Base-by-base conservation (phyloP, 2,329 filamentous ascomycete genomes). In the Aspergillus ruber region DNA sequence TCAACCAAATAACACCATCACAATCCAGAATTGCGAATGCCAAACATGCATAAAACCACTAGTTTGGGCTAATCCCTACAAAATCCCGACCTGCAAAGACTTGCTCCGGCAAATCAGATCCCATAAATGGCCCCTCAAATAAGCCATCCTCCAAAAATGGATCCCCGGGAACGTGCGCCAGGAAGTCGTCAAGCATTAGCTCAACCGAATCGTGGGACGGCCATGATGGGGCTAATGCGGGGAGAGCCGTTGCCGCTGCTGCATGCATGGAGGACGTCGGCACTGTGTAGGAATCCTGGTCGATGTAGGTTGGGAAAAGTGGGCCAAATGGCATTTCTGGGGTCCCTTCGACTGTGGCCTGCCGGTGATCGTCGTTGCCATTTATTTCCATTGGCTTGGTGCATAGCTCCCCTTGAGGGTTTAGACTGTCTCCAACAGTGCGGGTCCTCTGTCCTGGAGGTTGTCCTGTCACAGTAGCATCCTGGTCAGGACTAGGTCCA, bases 171-270 rank as follows among this genome's bases (percentile, higher is more conserved):
- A 45, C 42, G 20, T 53, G 46, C 3, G 49, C 40, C 6, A 49
- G 48, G 12, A 53, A 53, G 20, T 53, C 46, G 1, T 29, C 46
- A 8, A 53, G 35, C 25, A 50, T 38, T 42, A 49, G 42, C 9
- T 51, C 48, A 1, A 51, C 42, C 0, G 51, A 47, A 12, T 42
- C 27, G 9, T 40, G 8, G 18, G 51, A 36, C 7, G 45, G 40
- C 7, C 48, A 17, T 35, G 45, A 43, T 10, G 46, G 46, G 1
- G 42, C 47, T 35, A 48, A 13, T 23, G 38, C 12, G 38, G 38
- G 10, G 17, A 23, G 15, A 23, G 23, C 38, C 17, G 38, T 23
- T 23, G 17, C 18, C 7, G 18, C 15, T 38, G 18, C 10, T 18
- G 35, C 10, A 38, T 15, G 35, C 18, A 18, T 13, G 33, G 13